Evolutionary conservation across 257 asterid genomes (phyloP), one percentile per base, ranked within the genome.

Genomic region (Nicotiana knightiana): DNA sequence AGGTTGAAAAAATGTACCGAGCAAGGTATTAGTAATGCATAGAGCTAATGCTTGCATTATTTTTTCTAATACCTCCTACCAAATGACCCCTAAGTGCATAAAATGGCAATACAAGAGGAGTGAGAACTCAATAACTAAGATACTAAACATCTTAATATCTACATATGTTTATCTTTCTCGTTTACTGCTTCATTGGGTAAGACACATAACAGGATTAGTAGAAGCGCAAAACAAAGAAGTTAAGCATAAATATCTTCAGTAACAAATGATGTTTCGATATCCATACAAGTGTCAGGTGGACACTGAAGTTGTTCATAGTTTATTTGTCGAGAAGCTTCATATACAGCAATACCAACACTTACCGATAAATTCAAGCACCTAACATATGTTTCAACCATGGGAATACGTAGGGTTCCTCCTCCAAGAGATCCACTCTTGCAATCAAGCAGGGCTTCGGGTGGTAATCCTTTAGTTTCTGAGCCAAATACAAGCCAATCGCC

Each of bases 401-500:
- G 99, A 61, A 96, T 96, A 57, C 89, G 86, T 43, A 94, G 80
- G 4, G 98, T 87, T 26, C 99, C 97, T 4, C 97, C 97, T 68
- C 98, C 99, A 64, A 88, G 77, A 4, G 87, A 63, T 63, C 90
- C 91, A 48, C 86, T 86, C 87, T 80, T 87, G 82, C 99, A 94
- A 55, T 96, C 98, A 12, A 61, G 85, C 84, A 96, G 88, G 53
- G 95, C 97, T 87, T 96, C 98, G 4, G 94, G 89, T 1, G 97
- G 95, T 30, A 96, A 86, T 21, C 99, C 97, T 73, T 91, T 85
- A 15, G 98, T 93, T 91, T 94, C 98, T 9, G 98, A 92, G 67
- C 99, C 97, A 61, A 96, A 96, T 15, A 96, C 98, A 32, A 96
- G 99, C 98, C 99, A 96, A 83, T 93, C 99, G 0, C 98, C 99